phyloP scores from a whole-genome alignment of 139 green algal species.

The Picochlorum sp. region DNA sequence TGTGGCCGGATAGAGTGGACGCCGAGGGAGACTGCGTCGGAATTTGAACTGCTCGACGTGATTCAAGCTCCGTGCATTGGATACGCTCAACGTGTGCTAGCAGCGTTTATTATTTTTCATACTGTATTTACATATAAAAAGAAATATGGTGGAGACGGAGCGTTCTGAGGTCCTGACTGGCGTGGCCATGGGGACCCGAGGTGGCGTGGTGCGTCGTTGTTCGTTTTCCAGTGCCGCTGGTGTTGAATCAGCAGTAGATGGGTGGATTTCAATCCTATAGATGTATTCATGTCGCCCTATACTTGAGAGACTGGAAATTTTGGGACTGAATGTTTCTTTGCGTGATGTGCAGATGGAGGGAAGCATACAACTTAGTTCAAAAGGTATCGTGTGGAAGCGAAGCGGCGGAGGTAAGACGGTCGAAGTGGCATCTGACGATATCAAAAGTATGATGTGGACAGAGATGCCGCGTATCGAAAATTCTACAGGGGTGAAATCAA shows the following conservation, averaged over 20 bases:
- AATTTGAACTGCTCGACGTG: too few species aligned
- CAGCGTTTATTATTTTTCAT: too few species aligned
- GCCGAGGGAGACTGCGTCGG: too few species aligned
- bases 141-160: too few species aligned
- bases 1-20: too few species aligned
- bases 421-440: conserved; percentile 40
- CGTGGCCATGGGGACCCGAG: neutral
- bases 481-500: conserved; percentile 5
- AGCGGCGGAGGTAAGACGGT: conserved; percentile 19
- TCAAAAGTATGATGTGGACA: conserved; percentile 55
- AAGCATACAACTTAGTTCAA: conserved; percentile 16
- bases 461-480: conserved; percentile 18
- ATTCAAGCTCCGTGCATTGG: too few species aligned
- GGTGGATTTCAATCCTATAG: neutral
- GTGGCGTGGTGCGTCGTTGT: neutral
- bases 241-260: neutral
- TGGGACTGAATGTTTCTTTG: neutral
- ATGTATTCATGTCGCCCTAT: neutral
- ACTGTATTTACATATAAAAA: too few species aligned
- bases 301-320: neutral
- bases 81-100: too few species aligned
- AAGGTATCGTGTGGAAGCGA: conserved; percentile 30
- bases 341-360: conserved; percentile 17
- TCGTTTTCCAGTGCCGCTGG: neutral
- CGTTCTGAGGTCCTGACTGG: neutral